phyloP scores from a whole-genome alignment of 768 basidiomycete species.

The Lactarius trivialis region DNA sequence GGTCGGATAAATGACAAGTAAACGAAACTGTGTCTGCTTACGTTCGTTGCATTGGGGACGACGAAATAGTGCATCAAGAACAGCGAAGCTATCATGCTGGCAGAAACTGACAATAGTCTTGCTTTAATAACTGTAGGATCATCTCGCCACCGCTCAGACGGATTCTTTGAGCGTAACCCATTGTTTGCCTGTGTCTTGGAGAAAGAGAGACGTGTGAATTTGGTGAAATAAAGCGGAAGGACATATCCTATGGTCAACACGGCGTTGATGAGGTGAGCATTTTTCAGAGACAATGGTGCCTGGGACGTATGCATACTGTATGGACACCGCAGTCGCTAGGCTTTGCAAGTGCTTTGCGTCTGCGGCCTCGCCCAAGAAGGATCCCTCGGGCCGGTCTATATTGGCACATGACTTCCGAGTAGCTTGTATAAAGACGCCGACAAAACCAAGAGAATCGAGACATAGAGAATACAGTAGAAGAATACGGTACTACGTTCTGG shows the following conservation, averaged over 20 bases:
- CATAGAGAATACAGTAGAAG: no score
- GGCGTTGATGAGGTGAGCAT: constrained; percentile 50
- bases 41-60: constrained; percentile 22
- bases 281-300: constrained; percentile 24
- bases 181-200: constrained; percentile 27
- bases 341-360: no score
- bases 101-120: constrained; percentile 58
- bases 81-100: constrained; percentile 57
- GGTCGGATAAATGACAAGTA: background rate
- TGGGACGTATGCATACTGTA: background rate
- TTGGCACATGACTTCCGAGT: background rate
- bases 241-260: constrained; percentile 67
- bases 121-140: constrained; percentile 82
- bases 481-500: no score
- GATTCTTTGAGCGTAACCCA: constrained; percentile 29
- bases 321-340: background rate
- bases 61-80: constrained; percentile 42
- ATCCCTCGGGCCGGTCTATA: background rate
- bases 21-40: constrained; percentile 18
- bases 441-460: no score
- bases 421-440: no score
- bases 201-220: constrained; percentile 53
- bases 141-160: constrained; percentile 60
- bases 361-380: no score
- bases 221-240: constrained; percentile 74